phyloP scores from a whole-genome alignment of 306 rosid species.

The Echinosophora koreensis region DNA sequence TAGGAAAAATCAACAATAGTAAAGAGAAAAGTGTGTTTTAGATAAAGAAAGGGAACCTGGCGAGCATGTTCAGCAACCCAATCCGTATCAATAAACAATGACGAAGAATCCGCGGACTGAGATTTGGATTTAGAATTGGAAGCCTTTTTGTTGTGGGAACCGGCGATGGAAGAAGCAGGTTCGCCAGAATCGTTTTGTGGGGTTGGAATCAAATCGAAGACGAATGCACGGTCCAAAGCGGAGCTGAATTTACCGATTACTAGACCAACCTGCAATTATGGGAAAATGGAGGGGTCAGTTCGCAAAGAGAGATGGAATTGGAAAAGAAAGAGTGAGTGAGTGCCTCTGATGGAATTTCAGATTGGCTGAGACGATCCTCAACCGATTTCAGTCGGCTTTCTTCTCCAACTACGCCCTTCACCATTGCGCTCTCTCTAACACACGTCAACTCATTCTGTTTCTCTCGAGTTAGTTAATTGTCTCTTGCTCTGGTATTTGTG shows the following conservation, averaged over 20 bases:
- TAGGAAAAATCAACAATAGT: not conserved
- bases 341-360: conserved; percentile 68
- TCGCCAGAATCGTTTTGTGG: conserved; percentile 78
- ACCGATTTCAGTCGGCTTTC: conserved; percentile 71
- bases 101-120: conserved; percentile 62
- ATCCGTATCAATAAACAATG: conserved; percentile 70
- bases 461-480: not conserved
- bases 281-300: no score
- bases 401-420: conserved; percentile 88
- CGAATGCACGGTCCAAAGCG: conserved; percentile 74
- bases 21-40: not conserved
- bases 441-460: not conserved
- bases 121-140: conserved; percentile 68
- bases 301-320: not conserved
- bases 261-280: conserved; percentile 72
- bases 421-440: conserved; percentile 53
- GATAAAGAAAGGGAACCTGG: conserved; percentile 58
- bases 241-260: conserved; percentile 80
- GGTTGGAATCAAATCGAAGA: conserved; percentile 81
- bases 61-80: conserved; percentile 98
- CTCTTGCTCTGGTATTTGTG: no score
- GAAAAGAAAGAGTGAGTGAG: not conserved
- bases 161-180: conserved; percentile 65
- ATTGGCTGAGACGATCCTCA: conserved; percentile 80
- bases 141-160: conserved; percentile 64